Base-by-base conservation (phyloP, 2,329 filamentous ascomycete genomes). In the Dactylellina cionopaga region DNA sequence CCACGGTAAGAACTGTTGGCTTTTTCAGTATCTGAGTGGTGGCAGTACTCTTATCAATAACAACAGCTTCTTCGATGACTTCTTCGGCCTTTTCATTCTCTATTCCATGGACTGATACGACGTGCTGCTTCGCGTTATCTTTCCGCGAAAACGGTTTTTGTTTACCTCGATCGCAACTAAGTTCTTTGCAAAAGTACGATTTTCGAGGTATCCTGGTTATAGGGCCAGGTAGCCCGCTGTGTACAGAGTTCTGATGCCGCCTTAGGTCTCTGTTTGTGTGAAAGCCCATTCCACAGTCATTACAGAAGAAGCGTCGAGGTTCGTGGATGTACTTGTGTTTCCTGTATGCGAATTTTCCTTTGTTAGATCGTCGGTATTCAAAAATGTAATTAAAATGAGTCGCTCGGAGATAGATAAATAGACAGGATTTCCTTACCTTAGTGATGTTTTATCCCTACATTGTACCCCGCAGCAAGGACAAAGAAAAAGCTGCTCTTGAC, bases 101-200 rank as follows among this genome's bases (percentile, higher is more conserved):
- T 3, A 71, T 29, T 2, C 41, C 47, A 17, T 71, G 66, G 4
- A 71, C 66, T 3, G 46, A 41, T 3, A 51, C 52, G 9, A 71
- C 59, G 58, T 71, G 66, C 35, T 71, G 66, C 27, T 58, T 71
- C 15, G 58, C 66, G n/a, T 71, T 71, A 44, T 71, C 66, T 24
- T 55, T 51, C 11, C 66, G 44, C n/a, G 66, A 55, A 10, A 71
- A 71, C 2, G 66, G 66, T 19, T 49, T 47, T 22, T 55, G 33
- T 46, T 17, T 35, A 25, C 51, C 58, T 37, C 66, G 29, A 22
- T 63, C 58, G 15, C 66, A 71, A 19, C 25, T 15, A n/a, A 15
- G 24, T 17, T 63, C 58, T 39, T 58, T 63, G 58, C 66, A 71
- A 29, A 71, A 52, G n/a, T 44, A 71, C 2, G 35, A 58, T 56